Percentiles rank a stretch among this genome's conserved stretches.
These are phyloP conservation scores for Phytopythium helicoides DNA, from an alignment of 352 stramenopile species.

Conservation along the genomic window DNA sequence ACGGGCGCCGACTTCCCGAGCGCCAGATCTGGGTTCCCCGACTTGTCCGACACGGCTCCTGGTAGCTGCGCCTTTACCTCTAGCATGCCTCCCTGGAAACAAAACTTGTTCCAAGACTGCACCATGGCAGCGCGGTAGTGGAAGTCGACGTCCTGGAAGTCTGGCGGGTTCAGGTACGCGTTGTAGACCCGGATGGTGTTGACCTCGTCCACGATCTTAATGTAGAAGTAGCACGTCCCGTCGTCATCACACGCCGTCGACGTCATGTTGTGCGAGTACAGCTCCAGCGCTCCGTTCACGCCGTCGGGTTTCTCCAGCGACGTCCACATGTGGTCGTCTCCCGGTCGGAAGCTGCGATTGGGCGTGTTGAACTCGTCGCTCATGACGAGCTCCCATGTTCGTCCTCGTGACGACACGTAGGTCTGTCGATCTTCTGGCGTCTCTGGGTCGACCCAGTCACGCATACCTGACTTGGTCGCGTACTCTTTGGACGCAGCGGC, in stretches of 20 bases:
- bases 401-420: slow-evolving; percentile 42
- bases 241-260: slow-evolving; percentile 53
- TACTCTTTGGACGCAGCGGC: slow-evolving; percentile 13
- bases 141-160: slow-evolving; percentile 44
- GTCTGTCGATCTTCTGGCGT: slow-evolving; percentile 34
- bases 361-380: slow-evolving; percentile 92
- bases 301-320: slow-evolving; percentile 94
- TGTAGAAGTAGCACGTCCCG: too few species aligned
- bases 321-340: slow-evolving; percentile 91
- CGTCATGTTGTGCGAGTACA: slow-evolving; percentile 90
- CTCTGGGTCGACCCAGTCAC: slow-evolving; percentile 47
- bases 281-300: slow-evolving; percentile 89
- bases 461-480: slow-evolving; percentile 48
- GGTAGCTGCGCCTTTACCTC: slow-evolving; percentile 89
- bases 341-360: slow-evolving; percentile 86
- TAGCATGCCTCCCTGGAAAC: slow-evolving; percentile 91
- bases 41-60: slow-evolving; percentile 62
- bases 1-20: slow-evolving; percentile 28
- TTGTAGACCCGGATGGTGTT: slow-evolving; percentile 54
- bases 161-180: slow-evolving; percentile 44
- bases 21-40: slow-evolving; percentile 43
- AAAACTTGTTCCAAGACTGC: slow-evolving; percentile 95
- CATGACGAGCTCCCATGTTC: slow-evolving; percentile 76
- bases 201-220: slow-evolving; percentile 46
- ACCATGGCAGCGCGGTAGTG: slow-evolving; percentile 80